phyloP scores from a whole-genome alignment of 2,329 filamentous ascomycete species.

The Aaosphaeria arxii region DNA sequence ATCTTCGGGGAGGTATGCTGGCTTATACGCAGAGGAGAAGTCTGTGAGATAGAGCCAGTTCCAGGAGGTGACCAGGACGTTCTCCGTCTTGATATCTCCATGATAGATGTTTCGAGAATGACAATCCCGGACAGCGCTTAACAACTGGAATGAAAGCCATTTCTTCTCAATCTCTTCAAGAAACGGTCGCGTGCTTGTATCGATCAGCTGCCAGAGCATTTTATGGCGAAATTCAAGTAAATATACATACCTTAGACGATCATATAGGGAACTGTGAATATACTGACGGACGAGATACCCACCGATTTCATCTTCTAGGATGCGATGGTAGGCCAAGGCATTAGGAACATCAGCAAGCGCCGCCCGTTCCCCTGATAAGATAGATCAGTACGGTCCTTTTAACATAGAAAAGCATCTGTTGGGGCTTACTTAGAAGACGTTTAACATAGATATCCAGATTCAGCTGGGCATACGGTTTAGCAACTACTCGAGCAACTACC shows the following conservation, averaged over 20 bases:
- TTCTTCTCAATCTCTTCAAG: slow-evolving; percentile 98
- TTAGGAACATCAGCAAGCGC: slow-evolving; percentile 82
- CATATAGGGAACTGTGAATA: slow-evolving; percentile 94
- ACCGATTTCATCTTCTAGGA: slow-evolving; percentile 86
- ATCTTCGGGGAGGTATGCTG: slow-evolving; percentile 87
- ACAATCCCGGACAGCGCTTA: slow-evolving; percentile 89
- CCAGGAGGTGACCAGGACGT: slow-evolving; percentile 95
- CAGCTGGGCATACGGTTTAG: slow-evolving; percentile 85
- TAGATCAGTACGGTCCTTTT: slow-evolving; percentile 4
- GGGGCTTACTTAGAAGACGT: slow-evolving; percentile 66
- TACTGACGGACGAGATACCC: slow-evolving; percentile 94
- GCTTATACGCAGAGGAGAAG: slow-evolving; percentile 94
- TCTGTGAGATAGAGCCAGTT: slow-evolving; percentile 99
- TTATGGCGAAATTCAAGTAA: no score
- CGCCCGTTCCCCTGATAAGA: slow-evolving; percentile 67
- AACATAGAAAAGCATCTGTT: neutral
- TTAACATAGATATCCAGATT: slow-evolving; percentile 76
- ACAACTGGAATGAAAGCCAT: slow-evolving; percentile 93
- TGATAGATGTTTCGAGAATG: slow-evolving; percentile 88
- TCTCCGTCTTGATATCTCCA: slow-evolving; percentile 98
- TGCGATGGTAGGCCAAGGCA: slow-evolving; percentile 82
- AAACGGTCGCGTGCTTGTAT: slow-evolving; percentile 80
- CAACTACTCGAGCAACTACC: slow-evolving; percentile 89
- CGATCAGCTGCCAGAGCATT: no score
- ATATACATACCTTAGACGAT: slow-evolving; percentile 65